Evolutionary conservation across 192 early-diverging fungal genomes (phyloP).

Genomic region (Coemansia sp.): DNA sequence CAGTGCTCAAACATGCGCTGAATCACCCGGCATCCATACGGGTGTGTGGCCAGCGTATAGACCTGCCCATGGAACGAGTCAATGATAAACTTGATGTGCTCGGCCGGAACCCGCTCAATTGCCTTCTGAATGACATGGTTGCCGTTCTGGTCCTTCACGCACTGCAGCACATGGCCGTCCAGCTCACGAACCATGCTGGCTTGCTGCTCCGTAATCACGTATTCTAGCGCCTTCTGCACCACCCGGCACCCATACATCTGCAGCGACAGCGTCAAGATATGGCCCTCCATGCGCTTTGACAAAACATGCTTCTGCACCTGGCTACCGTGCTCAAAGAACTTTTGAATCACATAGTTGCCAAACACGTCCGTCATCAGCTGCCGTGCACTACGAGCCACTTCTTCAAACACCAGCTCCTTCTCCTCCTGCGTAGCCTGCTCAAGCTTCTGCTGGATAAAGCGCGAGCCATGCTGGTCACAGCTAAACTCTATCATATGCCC

Average conservation of each 20-base stretch:
- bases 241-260: slow-evolving; percentile 99
- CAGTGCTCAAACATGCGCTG: slow-evolving; percentile 99
- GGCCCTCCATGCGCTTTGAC: slow-evolving; percentile 93
- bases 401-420: slow-evolving; percentile 95
- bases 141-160: slow-evolving; percentile 99
- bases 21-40: slow-evolving; percentile 98
- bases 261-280: slow-evolving; percentile 87
- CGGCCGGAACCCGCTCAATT: slow-evolving; percentile 90
- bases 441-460: slow-evolving; percentile 98
- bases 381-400: slow-evolving; percentile 84
- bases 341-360: slow-evolving; percentile 99
- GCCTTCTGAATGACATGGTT: slow-evolving; percentile 99
- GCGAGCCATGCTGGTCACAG: slow-evolving; percentile 96
- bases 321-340: slow-evolving; percentile 98
- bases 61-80: slow-evolving; percentile 97
- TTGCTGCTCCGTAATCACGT: slow-evolving; percentile 90
- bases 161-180: slow-evolving; percentile 94
- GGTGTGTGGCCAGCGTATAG: slow-evolving; percentile 93
- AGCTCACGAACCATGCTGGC: slow-evolving; percentile 85
- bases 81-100: slow-evolving; percentile 96
- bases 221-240: slow-evolving; percentile 97
- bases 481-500: slow-evolving; percentile 96
- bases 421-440: slow-evolving; percentile 91
- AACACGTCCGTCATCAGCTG: slow-evolving; percentile 99
- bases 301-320: slow-evolving; percentile 89